Evolutionary conservation across 2,329 filamentous ascomycete species (phyloP).

Genomic region (Neofusicoccum ribis): DNA sequence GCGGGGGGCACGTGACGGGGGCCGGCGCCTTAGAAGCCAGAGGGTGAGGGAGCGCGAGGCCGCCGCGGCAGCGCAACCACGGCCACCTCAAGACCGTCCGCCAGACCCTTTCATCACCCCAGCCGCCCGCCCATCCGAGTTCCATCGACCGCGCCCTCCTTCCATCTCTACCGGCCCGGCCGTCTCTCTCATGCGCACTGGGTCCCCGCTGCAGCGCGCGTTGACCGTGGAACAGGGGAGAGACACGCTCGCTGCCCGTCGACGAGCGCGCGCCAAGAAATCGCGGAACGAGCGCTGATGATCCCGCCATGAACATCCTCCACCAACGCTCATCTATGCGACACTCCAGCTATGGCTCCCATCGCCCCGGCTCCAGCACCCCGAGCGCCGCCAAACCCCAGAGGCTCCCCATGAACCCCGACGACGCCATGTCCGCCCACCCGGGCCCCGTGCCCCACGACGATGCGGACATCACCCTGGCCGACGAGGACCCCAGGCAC

Average conservation of each 20-base stretch:
- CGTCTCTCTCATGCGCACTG: constrained; percentile 38
- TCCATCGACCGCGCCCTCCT: constrained; percentile 36
- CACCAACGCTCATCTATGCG: constrained; percentile 42
- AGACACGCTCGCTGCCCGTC: constrained; percentile 37
- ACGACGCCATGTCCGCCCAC: constrained; percentile 41
- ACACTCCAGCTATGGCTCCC: constrained; percentile 41
- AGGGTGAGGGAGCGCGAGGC: neutral
- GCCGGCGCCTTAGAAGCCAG: neutral
- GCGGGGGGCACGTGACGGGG: neutral
- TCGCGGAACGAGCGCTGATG: constrained; percentile 34
- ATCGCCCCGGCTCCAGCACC: constrained; percentile 33
- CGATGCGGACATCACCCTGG: constrained; percentile 42
- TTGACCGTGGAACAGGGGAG: constrained; percentile 43
- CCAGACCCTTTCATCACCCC: constrained; percentile 35
- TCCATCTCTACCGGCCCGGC: constrained; percentile 27
- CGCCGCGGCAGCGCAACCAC: constrained; percentile 5
- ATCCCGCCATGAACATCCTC: constrained; percentile 27
- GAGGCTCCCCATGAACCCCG: constrained; percentile 45
- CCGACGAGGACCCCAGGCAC: constrained; percentile 49
- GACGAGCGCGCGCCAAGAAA: constrained; percentile 37
- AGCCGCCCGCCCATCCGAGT: constrained; percentile 28
- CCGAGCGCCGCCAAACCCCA: constrained; percentile 41
- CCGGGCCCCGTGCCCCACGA: constrained; percentile 38
- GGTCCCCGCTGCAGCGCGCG: constrained; percentile 39
- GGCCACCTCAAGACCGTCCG: neutral